Evolutionary conservation across 2,329 filamentous ascomycete genomes (phyloP).

Genomic region (Simplicillium sp.): DNA sequence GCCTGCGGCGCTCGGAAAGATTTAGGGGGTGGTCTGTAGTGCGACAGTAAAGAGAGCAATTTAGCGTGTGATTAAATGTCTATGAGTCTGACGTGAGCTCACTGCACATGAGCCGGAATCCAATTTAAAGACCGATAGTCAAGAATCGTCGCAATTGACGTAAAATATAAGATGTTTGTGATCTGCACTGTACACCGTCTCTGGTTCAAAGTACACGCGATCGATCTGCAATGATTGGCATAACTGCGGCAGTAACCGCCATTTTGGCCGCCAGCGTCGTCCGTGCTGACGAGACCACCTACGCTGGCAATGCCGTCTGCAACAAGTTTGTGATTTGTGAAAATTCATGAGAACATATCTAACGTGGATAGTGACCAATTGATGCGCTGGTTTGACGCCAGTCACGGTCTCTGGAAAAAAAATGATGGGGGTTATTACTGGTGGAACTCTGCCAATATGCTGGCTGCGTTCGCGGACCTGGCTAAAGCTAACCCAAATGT

Average conservation of each 20-base stretch:
- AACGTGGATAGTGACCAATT: conserved; percentile 1
- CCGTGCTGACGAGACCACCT: conserved; percentile 1
- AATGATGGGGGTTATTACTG: not conserved
- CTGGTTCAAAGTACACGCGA: too few relatives aligned
- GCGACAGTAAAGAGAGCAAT: too few relatives aligned
- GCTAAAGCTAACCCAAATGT: not conserved
- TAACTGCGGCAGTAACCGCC: not conserved
- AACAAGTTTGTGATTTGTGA: not conserved
- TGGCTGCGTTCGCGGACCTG: not conserved
- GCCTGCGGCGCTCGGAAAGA: too few relatives aligned
- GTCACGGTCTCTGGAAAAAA: not conserved
- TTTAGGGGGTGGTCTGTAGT: too few relatives aligned
- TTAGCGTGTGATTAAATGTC: too few relatives aligned
- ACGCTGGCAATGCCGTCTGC: conserved; percentile 1
- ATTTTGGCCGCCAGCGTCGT: not conserved
- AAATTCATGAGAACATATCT: not conserved
- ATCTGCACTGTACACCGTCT: too few relatives aligned
- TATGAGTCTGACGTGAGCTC: too few relatives aligned
- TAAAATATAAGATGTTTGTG: too few relatives aligned
- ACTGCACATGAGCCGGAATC: too few relatives aligned
- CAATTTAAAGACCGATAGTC: too few relatives aligned
- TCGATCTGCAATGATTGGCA: not conserved
- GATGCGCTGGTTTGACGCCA: conserved; percentile 1
- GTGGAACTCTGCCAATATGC: conserved; percentile 2
- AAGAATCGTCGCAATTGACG: too few relatives aligned